phyloP scores from a whole-genome alignment of 768 basidiomycete genomes.

The Inosperma sp. region DNA sequence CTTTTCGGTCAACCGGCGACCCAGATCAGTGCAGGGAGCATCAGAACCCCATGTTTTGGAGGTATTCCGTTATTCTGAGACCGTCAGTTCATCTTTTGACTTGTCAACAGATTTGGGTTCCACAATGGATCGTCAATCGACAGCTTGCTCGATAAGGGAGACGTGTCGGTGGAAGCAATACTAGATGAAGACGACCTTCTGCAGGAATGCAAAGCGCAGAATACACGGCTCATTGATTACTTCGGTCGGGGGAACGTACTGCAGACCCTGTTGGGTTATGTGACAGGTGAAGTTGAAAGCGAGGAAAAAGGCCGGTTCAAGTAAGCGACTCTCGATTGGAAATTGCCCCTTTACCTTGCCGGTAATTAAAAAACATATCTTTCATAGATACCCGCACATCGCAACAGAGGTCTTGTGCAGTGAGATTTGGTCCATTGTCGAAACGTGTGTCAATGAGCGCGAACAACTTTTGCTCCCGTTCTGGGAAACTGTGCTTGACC shows the following conservation, averaged over 20 bases:
- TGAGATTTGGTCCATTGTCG: slow-evolving; percentile 93
- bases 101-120: slow-evolving; percentile 72
- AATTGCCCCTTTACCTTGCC: not conserved
- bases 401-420: slow-evolving; percentile 94
- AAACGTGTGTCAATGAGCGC: slow-evolving; percentile 73
- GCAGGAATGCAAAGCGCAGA: slow-evolving; percentile 94
- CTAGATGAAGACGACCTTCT: slow-evolving; percentile 92
- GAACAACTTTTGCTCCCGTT: slow-evolving; percentile 77
- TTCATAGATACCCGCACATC: slow-evolving; percentile 78
- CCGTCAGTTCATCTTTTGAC: slow-evolving; percentile 24
- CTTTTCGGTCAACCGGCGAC: slow-evolving; percentile 13
- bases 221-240: slow-evolving; percentile 83
- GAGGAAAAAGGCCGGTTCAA: slow-evolving; percentile 78
- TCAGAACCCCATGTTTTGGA: slow-evolving; percentile 48
- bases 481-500: slow-evolving; percentile 86
- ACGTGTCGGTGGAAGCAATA: slow-evolving; percentile 83
- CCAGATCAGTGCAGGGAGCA: slow-evolving; percentile 21
- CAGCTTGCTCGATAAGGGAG: slow-evolving; percentile 84
- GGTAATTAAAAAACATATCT: too few species aligned
- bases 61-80: slow-evolving; percentile 39
- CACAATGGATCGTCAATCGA: slow-evolving; percentile 87
- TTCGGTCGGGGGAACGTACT: slow-evolving; percentile 79
- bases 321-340: slow-evolving; percentile 42
- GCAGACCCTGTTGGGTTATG: slow-evolving; percentile 76
- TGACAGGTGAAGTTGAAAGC: slow-evolving; percentile 80